Percentiles rank a stretch among this genome's conserved stretches.
Conservation (phyloP, 768 basidiomycete species). For the Pleurotus tuoliensis region DNA sequence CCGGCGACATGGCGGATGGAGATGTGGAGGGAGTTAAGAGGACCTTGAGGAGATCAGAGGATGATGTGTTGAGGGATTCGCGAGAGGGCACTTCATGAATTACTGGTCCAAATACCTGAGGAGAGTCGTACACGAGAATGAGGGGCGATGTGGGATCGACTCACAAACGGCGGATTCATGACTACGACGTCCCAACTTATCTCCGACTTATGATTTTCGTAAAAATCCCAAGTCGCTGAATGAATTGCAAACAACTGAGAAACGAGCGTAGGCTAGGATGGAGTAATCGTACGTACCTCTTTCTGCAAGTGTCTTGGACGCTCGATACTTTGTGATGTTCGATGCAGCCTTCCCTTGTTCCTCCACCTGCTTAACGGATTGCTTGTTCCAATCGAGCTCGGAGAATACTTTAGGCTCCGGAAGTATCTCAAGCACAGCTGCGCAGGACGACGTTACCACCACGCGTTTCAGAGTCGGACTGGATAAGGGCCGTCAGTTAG, state of each 20-base stretch:
- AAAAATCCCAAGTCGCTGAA: constrained; percentile 41
- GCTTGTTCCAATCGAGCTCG: constrained; percentile 60
- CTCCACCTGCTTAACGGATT: constrained; percentile 40
- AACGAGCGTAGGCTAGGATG: neutral
- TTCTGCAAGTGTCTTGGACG: constrained; percentile 61
- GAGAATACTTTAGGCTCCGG: constrained; percentile 25
- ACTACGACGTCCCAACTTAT: constrained; percentile 50
- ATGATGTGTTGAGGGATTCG: constrained; percentile 32
- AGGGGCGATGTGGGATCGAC: neutral
- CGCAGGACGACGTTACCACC: constrained; percentile 58
- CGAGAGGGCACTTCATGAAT: constrained; percentile 29
- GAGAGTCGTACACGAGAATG: no score
- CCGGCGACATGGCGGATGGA: constrained; percentile 1
- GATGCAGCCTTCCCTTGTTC: constrained; percentile 45
- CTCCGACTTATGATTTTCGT: constrained; percentile 31
- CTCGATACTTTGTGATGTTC: constrained; percentile 42
- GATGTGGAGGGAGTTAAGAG: constrained; percentile 21
- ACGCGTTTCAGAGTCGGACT: constrained; percentile 48
- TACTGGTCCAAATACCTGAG: constrained; percentile 30
- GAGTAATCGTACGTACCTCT: constrained; percentile 26
- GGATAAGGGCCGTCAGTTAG: neutral
- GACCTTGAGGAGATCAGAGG: constrained; percentile 26
- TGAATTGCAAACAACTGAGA: neutral
- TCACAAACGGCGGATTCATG: constrained; percentile 49
- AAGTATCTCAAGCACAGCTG: constrained; percentile 34